These are phyloP conservation scores for Paramarasmius palmivorus DNA, from an alignment of 1,284 basidiomycete genomes.

Conservation along the genomic window DNA sequence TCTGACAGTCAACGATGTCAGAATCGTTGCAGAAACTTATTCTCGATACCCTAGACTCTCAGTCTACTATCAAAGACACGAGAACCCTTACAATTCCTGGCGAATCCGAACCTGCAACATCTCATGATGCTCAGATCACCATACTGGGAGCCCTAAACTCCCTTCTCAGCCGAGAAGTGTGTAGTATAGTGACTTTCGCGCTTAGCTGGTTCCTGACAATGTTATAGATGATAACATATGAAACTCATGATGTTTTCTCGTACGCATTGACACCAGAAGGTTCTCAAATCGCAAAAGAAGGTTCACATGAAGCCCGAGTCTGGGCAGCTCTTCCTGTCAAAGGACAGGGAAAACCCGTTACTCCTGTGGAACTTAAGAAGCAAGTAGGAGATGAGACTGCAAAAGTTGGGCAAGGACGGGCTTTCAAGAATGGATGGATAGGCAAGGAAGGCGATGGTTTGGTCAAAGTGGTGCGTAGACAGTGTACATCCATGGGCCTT, in stretches of 20 bases:
- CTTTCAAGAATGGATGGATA: constrained; percentile 98
- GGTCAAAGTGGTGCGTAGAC: constrained; percentile 73
- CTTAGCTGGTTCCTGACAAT: constrained; percentile 12
- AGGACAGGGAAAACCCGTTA: constrained; percentile 68
- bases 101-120: constrained; percentile 53
- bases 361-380: constrained; percentile 69
- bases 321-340: constrained; percentile 81
- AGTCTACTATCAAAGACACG: constrained; percentile 72
- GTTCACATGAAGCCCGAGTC: constrained; percentile 93
- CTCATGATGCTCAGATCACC: constrained; percentile 76
- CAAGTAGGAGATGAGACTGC: constrained; percentile 81
- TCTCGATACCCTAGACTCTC: constrained; percentile 67
- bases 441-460: constrained; percentile 89
- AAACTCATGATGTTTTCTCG: constrained; percentile 74
- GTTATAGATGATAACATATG: constrained; percentile 82
- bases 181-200: constrained; percentile 26
- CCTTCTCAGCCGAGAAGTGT: constrained; percentile 81
- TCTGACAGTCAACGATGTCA: constrained; percentile 45
- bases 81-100: constrained; percentile 71
- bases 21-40: constrained; percentile 81
- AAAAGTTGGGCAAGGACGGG: constrained; percentile 91
- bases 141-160: constrained; percentile 90
- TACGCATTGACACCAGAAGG: constrained; percentile 84
- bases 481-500: background rate
- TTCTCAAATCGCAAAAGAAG: constrained; percentile 70